Base-by-base conservation (phyloP, 2,329 filamentous ascomycete species). In the Nakataea oryzae region DNA sequence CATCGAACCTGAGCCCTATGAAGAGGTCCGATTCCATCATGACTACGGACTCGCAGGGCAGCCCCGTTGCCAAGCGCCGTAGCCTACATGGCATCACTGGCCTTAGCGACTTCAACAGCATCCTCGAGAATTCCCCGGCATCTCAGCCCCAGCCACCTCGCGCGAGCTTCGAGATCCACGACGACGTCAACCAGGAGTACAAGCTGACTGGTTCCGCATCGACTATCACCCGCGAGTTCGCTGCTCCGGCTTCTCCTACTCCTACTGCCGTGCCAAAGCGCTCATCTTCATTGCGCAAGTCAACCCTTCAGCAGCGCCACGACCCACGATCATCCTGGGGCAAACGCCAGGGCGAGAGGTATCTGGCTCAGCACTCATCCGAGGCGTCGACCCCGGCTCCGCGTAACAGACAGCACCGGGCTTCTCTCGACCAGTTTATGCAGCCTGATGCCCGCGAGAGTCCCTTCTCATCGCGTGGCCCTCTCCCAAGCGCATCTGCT, bases 1-100 rank as follows among this genome's bases (percentile, higher is more conserved):
- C 83, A 24, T 78, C 83, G 26, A 85, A 86, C 64, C 86, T 88
- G 7, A 96, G 93, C 71, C 93, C 93, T 6, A 78, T 97, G 68
- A 97, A 97, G 81, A 87, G 95, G 68, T 93, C 89, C 70, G 93
- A 97, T 76, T 88, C 90, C 56, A 88, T 88, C 60, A 93, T 96
- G 89, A 91, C 91, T 69, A 77, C 96, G 59, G 93, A 96, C 69
- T 90, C 66, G 81, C 86, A 89, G 62, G 90, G 90, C 67, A 97
- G 90, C 70, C 93, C 95, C 0, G 90, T 93, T 64, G 90, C 93
- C 58, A 97, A 97, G 79, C 85, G 95, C 66, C 86, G 95, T 69
- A 97, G 93, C 74, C 76, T 96, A 68, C 91, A 96, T 72, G 88
- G 88, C 59, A 83, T 86, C 56, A 80, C 87, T n/a, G 84, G 77